Base-by-base conservation (phyloP, 352 stramenopile genomes). In the Pythium apleroticum region DNA sequence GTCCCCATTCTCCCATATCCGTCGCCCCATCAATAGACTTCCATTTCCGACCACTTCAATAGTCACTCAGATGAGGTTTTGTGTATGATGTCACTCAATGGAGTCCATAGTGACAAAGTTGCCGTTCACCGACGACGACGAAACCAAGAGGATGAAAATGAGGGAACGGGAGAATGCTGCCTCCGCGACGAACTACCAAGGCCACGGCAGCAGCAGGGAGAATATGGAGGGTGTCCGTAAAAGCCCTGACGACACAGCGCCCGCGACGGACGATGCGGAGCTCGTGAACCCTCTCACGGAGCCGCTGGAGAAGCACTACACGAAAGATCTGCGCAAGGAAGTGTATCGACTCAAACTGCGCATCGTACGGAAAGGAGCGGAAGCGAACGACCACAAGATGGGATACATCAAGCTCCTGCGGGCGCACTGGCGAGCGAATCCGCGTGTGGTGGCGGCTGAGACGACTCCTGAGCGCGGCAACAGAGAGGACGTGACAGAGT, bases 381-480 rank as follows among this genome's bases (percentile, higher is more conserved):
- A 57, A 4, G 30, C 45, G 24, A 84, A 80, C 45, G 71, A 79
- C 48, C 66, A 76, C 60, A 84, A 81, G 54, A 48, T 45, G 4
- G 73, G 76, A 14, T 78, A 80, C 63, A 77, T 84, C 1, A 61
- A 56, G 30, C 68, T 84, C 24, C 54, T 84, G 19, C 76, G 73
- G 11, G 45, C 25, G 22, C 15, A 73, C 35, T 52, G 57, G 50
- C 31, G 20, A 8, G 52, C 43, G n/a, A 12, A 61, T 30, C 17
- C 60, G 30, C n/a, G 37, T 14, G 15, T 35, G 19, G 30, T 6
- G 27, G 6, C 19, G 19, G 5, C 17, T 1, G 17, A 50, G 2
- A n/a, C 19, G 43, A n/a, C n/a, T n/a, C n/a, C n/a, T n/a, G n/a
- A n/a, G n/a, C n/a, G n/a, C n/a, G n/a, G n/a, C n/a, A n/a, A n/a